These are phyloP conservation scores for Agaricus bisporus DNA, from an alignment of 768 basidiomycete genomes.

Conservation along the genomic window DNA sequence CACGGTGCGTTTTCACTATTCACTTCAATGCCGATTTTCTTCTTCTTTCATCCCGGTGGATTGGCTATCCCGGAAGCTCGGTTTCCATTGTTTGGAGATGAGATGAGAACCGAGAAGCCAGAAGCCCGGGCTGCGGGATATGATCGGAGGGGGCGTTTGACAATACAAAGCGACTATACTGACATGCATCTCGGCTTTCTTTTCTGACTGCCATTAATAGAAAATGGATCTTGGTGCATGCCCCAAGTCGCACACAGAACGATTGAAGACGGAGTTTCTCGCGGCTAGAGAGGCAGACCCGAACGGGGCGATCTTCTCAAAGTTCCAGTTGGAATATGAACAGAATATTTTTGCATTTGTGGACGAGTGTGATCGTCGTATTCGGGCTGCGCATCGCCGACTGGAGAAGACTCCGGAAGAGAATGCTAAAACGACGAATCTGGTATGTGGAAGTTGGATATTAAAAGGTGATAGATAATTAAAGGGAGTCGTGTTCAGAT, in stretches of 20 bases:
- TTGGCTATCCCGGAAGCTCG: neutral
- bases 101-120: neutral
- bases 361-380: constrained; percentile 96
- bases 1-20: constrained; percentile 60
- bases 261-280: constrained; percentile 85
- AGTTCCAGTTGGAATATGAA: constrained; percentile 95
- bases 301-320: constrained; percentile 72
- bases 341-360: constrained; percentile 93
- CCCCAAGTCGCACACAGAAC: constrained; percentile 93
- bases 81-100: neutral
- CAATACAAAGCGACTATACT: neutral
- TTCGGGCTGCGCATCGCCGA: constrained; percentile 87
- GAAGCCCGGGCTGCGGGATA: neutral
- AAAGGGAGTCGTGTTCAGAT: constrained; percentile 45
- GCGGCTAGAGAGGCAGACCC: constrained; percentile 73
- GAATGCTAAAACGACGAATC: constrained; percentile 96
- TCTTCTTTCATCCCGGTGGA: neutral
- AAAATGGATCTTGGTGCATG: constrained; percentile 99
- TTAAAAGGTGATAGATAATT: neutral
- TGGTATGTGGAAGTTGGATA: constrained; percentile 42
- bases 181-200: constrained; percentile 5
- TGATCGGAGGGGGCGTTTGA: constrained; percentile 4
- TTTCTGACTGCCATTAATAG: constrained; percentile 32
- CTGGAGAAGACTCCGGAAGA: constrained; percentile 99
- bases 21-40: constrained; percentile 2